Percentiles rank a stretch among this genome's conserved stretches.
Conservation (phyloP, 306 rosid species). For the Dalbergia cochinchinensis region DNA sequence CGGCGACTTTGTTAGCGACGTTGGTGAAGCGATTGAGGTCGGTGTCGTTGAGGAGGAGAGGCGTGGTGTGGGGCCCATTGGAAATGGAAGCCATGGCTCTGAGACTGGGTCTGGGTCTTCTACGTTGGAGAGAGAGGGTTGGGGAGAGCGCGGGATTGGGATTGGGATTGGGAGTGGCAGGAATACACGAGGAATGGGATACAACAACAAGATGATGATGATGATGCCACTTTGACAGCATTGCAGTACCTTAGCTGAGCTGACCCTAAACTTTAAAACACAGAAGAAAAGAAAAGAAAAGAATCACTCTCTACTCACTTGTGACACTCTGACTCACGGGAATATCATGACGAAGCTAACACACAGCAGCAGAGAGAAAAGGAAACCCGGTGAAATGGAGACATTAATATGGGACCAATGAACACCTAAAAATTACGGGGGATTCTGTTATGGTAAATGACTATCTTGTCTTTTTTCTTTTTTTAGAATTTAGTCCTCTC, state of each 20-base stretch:
- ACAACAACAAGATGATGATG: neutral
- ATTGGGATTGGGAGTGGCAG: neutral
- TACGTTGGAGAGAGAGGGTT: conserved; percentile 33
- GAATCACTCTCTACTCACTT: too few species aligned
- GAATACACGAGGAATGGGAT: conserved; percentile 2
- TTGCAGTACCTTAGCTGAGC: neutral
- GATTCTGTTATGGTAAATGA: too few species aligned
- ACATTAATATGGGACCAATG: too few species aligned
- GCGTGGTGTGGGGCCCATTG: conserved; percentile 27
- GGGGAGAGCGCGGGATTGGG: conserved; percentile 2
- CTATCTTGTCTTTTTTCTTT: too few species aligned
- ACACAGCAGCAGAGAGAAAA: too few species aligned
- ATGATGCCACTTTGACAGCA: conserved; percentile 51
- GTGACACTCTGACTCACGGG: too few species aligned
- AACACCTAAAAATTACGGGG: too few species aligned
- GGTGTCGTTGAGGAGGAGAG: conserved; percentile 11
- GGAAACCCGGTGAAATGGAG: too few species aligned
- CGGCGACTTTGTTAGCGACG: conserved; percentile 74
- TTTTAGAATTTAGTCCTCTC: too few species aligned
- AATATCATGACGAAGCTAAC: too few species aligned
- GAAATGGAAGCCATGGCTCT: conserved; percentile 51
- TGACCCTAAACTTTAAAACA: too few species aligned
- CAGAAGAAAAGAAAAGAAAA: too few species aligned
- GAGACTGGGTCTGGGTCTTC: neutral
- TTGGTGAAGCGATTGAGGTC: conserved; percentile 63